Conservation (phyloP, 768 basidiomycete genomes). For the Panaeolus cyanescens region DNA sequence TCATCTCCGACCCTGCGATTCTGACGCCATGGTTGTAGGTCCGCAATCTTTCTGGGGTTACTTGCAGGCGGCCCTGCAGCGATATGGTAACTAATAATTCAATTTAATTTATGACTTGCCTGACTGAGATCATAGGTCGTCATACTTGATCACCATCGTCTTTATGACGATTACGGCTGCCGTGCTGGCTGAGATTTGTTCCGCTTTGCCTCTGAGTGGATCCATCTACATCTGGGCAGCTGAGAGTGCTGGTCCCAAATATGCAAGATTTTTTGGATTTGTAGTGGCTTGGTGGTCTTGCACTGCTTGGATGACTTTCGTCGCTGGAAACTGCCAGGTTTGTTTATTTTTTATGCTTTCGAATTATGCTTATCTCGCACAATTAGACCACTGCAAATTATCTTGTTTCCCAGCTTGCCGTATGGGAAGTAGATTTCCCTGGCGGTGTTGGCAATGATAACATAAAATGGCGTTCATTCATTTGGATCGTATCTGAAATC, state of each 20-base stretch:
- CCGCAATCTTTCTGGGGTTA: constrained; percentile 78
- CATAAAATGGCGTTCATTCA: constrained; percentile 82
- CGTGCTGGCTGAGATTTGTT: constrained; percentile 89
- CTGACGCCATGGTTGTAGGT: constrained; percentile 43
- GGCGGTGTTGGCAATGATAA: constrained; percentile 73
- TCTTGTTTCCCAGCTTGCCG: constrained; percentile 78
- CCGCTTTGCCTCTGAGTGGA: constrained; percentile 82
- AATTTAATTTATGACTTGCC: constrained; percentile 5
- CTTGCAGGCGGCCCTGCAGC: constrained; percentile 87
- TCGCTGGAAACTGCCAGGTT: constrained; percentile 87
- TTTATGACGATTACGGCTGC: constrained; percentile 90
- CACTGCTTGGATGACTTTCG: constrained; percentile 96
- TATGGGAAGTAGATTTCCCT: constrained; percentile 83
- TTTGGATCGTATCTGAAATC: constrained; percentile 82
- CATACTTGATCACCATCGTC: constrained; percentile 77
- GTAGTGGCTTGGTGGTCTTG: constrained; percentile 92
- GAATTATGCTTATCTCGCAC: constrained; percentile 5
- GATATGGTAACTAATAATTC: constrained; percentile 57
- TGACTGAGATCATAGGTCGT: constrained; percentile 60
- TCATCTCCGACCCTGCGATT: constrained; percentile 2
- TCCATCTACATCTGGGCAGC: constrained; percentile 97
- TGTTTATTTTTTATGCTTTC: constrained; percentile 13
- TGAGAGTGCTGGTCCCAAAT: constrained; percentile 86
- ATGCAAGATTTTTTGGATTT: constrained; percentile 86
- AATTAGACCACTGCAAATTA: constrained; percentile 93